Percentiles rank a stretch among this genome's conserved stretches.
These are phyloP conservation scores for Neonectria hederae DNA, from an alignment of 2,329 filamentous ascomycete genomes.

Conservation along the genomic window DNA sequence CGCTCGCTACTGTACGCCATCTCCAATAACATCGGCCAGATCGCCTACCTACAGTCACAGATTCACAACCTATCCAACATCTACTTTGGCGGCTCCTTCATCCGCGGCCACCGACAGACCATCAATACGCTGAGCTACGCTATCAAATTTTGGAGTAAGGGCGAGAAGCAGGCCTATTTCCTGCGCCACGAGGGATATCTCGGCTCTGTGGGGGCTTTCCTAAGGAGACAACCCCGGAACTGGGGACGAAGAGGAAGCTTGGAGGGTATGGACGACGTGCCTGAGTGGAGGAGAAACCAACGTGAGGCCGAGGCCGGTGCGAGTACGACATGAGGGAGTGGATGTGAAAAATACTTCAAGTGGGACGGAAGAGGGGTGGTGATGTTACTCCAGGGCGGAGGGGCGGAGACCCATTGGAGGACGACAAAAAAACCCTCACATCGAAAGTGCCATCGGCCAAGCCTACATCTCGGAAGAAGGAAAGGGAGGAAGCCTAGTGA, in stretches of 20 bases:
- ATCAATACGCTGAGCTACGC: conserved; percentile 98
- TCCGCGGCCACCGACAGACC: conserved; percentile 93
- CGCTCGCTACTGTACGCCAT: conserved; percentile 93
- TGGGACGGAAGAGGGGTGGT: conserved; percentile 1
- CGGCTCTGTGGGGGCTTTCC: conserved; percentile 90
- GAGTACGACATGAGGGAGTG: conserved; percentile 15
- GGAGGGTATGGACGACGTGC: conserved; percentile 58
- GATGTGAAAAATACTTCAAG: background rate
- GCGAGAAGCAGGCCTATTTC: conserved; percentile 94
- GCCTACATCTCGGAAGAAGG: background rate
- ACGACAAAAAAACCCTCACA: conserved; percentile 16
- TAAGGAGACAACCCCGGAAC: conserved; percentile 88
- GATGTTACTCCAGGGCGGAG: conserved; percentile 19
- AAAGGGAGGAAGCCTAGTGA: conserved; percentile 9
- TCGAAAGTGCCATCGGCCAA: conserved; percentile 11
- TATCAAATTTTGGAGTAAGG: conserved; percentile 97
- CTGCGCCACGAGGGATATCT: conserved; percentile 95
- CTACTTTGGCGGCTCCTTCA: conserved; percentile 97
- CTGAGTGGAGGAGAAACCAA: conserved; percentile 43
- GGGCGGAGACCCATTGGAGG: conserved; percentile 15
- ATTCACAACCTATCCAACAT: conserved; percentile 92
- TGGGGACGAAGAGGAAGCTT: conserved; percentile 88
- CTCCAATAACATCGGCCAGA: conserved; percentile 98
- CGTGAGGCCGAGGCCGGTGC: conserved; percentile 27
- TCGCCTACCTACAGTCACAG: conserved; percentile 96